Evolutionary conservation across 169 alveolate genomes (phyloP).

Genomic region (Plasmodium inui): DNA sequence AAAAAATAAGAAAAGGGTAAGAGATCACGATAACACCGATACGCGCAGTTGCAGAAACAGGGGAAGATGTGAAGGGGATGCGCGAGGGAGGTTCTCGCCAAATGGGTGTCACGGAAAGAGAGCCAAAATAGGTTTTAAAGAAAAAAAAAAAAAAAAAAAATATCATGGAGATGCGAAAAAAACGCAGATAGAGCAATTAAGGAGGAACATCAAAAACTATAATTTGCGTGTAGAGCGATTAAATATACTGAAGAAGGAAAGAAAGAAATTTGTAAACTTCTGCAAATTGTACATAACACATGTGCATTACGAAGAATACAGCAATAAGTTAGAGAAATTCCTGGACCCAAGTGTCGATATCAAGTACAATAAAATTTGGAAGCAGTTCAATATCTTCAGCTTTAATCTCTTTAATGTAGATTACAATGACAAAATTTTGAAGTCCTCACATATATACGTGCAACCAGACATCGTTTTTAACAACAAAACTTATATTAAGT

Average conservation of each 20-base stretch:
- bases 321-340: slow-evolving; percentile 27
- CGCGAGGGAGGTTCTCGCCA: neutral
- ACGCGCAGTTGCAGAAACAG: neutral
- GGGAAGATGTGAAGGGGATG: neutral
- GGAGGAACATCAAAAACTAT: slow-evolving; percentile 18
- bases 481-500: slow-evolving; percentile 19
- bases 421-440: slow-evolving; percentile 43
- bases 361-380: slow-evolving; percentile 54
- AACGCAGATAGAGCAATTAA: slow-evolving; percentile 8
- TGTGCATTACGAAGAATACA: slow-evolving; percentile 21
- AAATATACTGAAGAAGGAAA: slow-evolving; percentile 22
- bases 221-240: slow-evolving; percentile 1
- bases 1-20: neutral
- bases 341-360: slow-evolving; percentile 53
- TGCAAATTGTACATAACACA: slow-evolving; percentile 32
- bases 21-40: neutral
- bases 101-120: neutral
- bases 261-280: slow-evolving; percentile 56
- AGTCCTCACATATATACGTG: slow-evolving; percentile 27
- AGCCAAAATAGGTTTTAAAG: slow-evolving; percentile 1
- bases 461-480: slow-evolving; percentile 73
- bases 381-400: slow-evolving; percentile 25
- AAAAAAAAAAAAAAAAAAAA: neutral
- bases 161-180: neutral
- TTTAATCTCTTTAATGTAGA: slow-evolving; percentile 58